These are phyloP conservation scores for Cytidiella melzeri DNA, from an alignment of 768 basidiomycete species.

Conservation along the genomic window DNA sequence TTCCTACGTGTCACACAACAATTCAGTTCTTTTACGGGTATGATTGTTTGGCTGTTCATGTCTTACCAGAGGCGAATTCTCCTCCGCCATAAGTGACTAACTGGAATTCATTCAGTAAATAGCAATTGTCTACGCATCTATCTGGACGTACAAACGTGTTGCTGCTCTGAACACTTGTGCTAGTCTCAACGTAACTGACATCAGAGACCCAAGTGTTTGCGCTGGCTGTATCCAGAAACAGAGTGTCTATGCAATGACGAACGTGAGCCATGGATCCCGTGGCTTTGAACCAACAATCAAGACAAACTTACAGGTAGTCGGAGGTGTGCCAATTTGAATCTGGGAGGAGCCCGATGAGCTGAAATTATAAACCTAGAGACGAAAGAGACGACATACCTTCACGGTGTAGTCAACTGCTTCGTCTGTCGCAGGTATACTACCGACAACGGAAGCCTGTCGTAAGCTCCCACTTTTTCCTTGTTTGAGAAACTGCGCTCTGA, in stretches of 20 bases:
- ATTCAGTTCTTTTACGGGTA: not conserved
- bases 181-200: conserved; percentile 9
- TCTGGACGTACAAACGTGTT: conserved; percentile 5
- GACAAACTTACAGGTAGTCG: conserved; percentile 8
- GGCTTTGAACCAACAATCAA: not conserved
- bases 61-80: not conserved
- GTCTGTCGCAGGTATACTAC: conserved; percentile 8
- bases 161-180: conserved; percentile 10
- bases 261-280: too few relatives aligned
- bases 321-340: conserved; percentile 11
- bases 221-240: conserved; percentile 15
- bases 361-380: not conserved
- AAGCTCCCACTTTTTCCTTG: not conserved
- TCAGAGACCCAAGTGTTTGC: conserved; percentile 20
- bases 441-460: conserved; percentile 3
- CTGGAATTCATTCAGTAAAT: conserved; percentile 1
- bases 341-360: not conserved
- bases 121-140: not conserved
- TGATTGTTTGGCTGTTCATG: not conserved
- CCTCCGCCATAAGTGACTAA: not conserved
- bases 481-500: conserved; percentile 1
- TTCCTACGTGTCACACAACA: not conserved
- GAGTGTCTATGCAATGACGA: conserved; percentile 3
- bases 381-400: not conserved
- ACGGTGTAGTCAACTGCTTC: conserved; percentile 10